Percentiles rank a stretch among this genome's conserved stretches.
Conservation (phyloP, 345 rosid genomes). For the Lumnitzera racemosa region DNA sequence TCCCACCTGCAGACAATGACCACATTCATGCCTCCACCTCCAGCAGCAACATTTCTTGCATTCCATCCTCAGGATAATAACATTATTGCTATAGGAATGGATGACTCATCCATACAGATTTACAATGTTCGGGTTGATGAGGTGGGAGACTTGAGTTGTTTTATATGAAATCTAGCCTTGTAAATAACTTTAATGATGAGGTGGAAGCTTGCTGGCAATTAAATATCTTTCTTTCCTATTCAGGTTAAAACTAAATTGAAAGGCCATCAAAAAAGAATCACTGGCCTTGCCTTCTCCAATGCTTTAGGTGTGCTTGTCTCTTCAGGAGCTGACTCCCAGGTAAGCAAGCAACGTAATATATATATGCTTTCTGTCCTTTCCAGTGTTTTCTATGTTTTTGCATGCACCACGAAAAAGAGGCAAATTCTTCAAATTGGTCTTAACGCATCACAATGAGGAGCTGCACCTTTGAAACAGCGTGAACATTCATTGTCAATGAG, state of each 20-base stretch:
- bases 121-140: constrained; percentile 55
- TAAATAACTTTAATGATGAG: constrained; percentile 2
- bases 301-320: constrained; percentile 63
- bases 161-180: neutral
- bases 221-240: constrained; percentile 4
- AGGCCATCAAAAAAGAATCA: constrained; percentile 80
- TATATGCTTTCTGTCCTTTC: neutral
- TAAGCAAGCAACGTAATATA: constrained; percentile 11
- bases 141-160: constrained; percentile 24
- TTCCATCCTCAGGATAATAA: constrained; percentile 69
- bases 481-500: too few relatives aligned
- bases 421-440: too few relatives aligned
- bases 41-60: constrained; percentile 77
- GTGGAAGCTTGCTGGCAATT: neutral
- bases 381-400: neutral
- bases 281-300: constrained; percentile 87
- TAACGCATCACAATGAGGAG: too few relatives aligned
- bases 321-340: constrained; percentile 89
- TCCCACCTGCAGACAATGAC: constrained; percentile 52
- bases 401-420: too few relatives aligned
- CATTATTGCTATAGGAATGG: constrained; percentile 85
- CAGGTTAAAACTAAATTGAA: constrained; percentile 66
- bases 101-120: constrained; percentile 66
- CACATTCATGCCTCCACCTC: constrained; percentile 78
- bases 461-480: too few relatives aligned